phyloP scores from a whole-genome alignment of 2,329 filamentous ascomycete genomes.

The Phyllosticta citriasiana region DNA sequence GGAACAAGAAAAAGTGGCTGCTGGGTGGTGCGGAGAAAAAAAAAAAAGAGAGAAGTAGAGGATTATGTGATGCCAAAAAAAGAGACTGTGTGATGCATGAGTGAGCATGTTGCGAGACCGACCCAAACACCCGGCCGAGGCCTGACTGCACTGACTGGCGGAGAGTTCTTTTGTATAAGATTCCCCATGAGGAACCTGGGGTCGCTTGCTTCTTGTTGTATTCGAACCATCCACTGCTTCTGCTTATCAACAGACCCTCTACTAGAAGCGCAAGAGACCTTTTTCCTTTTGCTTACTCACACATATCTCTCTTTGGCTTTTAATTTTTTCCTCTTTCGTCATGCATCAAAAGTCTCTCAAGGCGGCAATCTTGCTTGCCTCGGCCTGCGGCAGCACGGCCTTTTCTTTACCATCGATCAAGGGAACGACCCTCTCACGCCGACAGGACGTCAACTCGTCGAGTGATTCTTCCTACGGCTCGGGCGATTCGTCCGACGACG shows the following conservation, averaged over 20 bases:
- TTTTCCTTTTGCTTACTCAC: not conserved
- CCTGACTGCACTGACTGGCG: not conserved
- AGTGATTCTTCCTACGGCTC: not conserved
- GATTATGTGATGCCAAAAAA: not conserved
- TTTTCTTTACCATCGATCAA: not conserved
- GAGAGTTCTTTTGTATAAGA: not conserved
- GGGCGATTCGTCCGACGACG: not conserved
- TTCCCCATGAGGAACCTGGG: not conserved
- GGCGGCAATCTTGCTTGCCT: not conserved
- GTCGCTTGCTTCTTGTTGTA: not conserved
- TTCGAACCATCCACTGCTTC: not conserved
- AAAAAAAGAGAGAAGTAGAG: not conserved
- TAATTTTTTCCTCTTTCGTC: not conserved
- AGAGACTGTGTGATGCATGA: not conserved
- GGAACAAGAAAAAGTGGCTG: not conserved
- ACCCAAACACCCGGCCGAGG: not conserved
- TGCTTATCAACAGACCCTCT: not conserved
- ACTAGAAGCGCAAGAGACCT: not conserved
- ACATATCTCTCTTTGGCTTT: not conserved
- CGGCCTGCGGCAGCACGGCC: not conserved
- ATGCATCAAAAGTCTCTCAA: not conserved
- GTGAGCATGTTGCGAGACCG: not conserved
- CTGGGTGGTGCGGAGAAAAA: not conserved
- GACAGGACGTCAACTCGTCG: not conserved
- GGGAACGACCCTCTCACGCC: not conserved